Base-by-base conservation (phyloP, 345 rosid species). In the Citrus reticulata region DNA sequence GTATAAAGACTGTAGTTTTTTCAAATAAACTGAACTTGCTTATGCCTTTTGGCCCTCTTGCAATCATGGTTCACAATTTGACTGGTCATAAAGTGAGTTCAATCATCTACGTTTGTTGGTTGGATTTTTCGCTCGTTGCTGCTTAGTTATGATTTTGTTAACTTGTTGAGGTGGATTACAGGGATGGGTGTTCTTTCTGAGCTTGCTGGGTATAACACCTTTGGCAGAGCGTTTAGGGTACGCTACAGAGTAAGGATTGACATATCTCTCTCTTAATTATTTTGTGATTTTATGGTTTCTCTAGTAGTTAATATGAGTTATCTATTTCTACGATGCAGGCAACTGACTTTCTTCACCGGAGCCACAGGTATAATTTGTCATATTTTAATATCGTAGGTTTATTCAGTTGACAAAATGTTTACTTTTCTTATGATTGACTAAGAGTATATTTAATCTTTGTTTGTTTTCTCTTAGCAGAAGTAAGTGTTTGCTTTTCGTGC, bases 151-250 rank as follows among this genome's bases (percentile, higher is more conserved):
- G 1, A 35, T 59, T 27, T 80, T 39, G 14, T 72, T 30, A 69
- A 63, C 80, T 65, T 75, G 49, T 64, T 95, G 87, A 89, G 95
- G 70, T 65, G 40, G 9, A 49, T 78, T 46, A 67, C 82, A 89
- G 91, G 83, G 87, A 22, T 78, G 81, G 85, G 90, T 89, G 63
- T 89, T 89, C 81, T 79, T 89, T 82, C 68, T 81, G 75, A 84
- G 87, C 73, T 82, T 86, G 77, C 69, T 89, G 68, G 91, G 91
- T 55, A 89, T 85, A 68, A 83, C 82, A 35, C 91, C 91, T 37
- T 76, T 89, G 55, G 90, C 91, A 5, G 91, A 89, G 85, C 88
- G 91, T 34, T 77, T 89, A 73, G 91, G 91, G 55, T 89, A 76
- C 77, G 86, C 84, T 7, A 89, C 90, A 14, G 90, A 87, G 90